Base-by-base conservation (phyloP, 768 basidiomycete species). In the Leccinum disarticulatum region DNA sequence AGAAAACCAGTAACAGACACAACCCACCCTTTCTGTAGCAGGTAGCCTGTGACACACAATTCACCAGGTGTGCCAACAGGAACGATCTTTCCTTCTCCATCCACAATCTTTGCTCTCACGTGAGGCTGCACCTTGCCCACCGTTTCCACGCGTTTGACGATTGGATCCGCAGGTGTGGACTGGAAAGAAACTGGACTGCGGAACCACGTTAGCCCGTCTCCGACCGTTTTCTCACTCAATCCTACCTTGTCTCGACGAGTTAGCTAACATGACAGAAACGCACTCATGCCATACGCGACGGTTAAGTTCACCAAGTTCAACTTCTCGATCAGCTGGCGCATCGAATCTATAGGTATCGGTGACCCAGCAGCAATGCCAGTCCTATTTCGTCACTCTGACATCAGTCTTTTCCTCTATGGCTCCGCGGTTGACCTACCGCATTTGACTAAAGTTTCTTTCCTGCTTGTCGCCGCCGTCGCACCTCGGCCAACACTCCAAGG, bases 221-320 rank as follows among this genome's bases (percentile, higher is more conserved):
- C 46, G 13, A 30, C n/a, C 10, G 5, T 30, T 31, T 50, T 3
- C 54, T 9, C 25, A 57, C 52, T 36, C 48, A 38, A 52, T 9
- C 49, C 47, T 47, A 83, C 84, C 85, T 88, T 7, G 89, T 91
- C 71, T 91, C 90, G 50, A 48, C 3, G 47, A 48, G 14, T 48
- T 3, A 48, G 15, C 8, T 22, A 22, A 48, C 3, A 36, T 11
- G 6, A 33, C 31, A 35, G n/a, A 7, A 8, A 81, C 87, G 60
- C 61, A 93, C 91, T 93, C 91, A 93, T 93, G 58, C 91, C 91
- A 72, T 91, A 93, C 11, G 87, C 90, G 58, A 83, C 87, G 0
- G 91, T 91, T 46, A 93, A 72, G 47, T 91, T 88, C 6, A 67
- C 77, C 41, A 93, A 70, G 64, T 91, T 88, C 57, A 93, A 64